A percentile compares a stretch with the other conserved stretches of the same genome.
Evolutionary conservation across 345 rosid genomes (phyloP).

Genomic region (Pelargonium nanum): DNA sequence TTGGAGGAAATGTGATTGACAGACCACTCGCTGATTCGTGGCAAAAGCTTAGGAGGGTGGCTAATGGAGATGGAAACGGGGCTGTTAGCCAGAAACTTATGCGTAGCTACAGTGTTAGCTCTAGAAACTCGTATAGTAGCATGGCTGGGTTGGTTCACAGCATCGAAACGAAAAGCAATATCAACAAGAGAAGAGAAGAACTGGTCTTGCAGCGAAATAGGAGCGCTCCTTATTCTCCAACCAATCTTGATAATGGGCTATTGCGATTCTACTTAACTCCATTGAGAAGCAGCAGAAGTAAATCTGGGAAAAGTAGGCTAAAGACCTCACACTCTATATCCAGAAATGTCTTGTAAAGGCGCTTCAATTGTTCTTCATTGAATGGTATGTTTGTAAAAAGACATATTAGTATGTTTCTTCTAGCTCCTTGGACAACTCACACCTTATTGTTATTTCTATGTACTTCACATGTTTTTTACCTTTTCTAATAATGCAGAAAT

Average conservation of each 20-base stretch:
- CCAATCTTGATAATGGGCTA: conserved; percentile 42
- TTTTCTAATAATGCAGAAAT: conserved; percentile 21
- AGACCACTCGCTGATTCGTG: conserved; percentile 35
- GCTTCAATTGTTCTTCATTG: conserved; percentile 10
- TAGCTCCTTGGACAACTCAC: neutral
- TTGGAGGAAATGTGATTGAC: conserved; percentile 27
- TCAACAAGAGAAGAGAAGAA: conserved; percentile 28
- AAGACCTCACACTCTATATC: conserved; percentile 26
- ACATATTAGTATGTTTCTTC: conserved; percentile 18
- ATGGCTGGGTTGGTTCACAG: conserved; percentile 25
- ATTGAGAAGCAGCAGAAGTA: conserved; percentile 42
- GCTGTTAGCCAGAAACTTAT: conserved; percentile 49
- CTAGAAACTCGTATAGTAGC: conserved; percentile 29
- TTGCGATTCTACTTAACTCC: conserved; percentile 61
- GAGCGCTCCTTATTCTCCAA: conserved; percentile 33
- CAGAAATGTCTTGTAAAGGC: conserved; percentile 24
- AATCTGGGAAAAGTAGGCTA: conserved; percentile 48
- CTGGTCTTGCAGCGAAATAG: conserved; percentile 26
- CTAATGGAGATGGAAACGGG: conserved; percentile 28
- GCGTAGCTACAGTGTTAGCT: conserved; percentile 47
- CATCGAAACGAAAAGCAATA: conserved; percentile 21
- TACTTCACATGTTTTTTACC: conserved; percentile 13
- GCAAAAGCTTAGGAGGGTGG: conserved; percentile 33
- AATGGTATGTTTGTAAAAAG: conserved; percentile 24
- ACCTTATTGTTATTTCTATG: conserved; percentile 16